phyloP scores from a whole-genome alignment of 768 basidiomycete species.

The Austroboletus eburneus region DNA sequence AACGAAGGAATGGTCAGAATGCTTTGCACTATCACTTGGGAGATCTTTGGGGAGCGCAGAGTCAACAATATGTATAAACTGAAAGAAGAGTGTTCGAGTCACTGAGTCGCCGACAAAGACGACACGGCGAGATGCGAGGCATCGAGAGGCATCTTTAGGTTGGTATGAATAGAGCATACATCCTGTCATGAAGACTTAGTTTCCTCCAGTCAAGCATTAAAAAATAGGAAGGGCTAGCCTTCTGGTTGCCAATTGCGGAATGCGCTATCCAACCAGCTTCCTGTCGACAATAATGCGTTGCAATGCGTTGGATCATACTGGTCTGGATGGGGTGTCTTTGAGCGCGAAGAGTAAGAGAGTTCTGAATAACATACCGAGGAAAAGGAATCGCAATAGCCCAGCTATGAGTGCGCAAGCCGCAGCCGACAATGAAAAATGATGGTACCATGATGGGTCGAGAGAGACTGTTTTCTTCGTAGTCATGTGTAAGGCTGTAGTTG shows the following conservation, averaged over 20 bases:
- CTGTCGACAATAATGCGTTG: constrained; percentile 60
- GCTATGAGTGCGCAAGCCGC: constrained; percentile 38
- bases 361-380: constrained; percentile 39
- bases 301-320: constrained; percentile 72
- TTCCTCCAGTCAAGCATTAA: constrained; percentile 1
- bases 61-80: constrained; percentile 61
- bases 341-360: constrained; percentile 4
- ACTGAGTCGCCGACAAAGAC: constrained; percentile 86
- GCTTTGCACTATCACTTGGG: constrained; percentile 58
- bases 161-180: constrained; percentile 76
- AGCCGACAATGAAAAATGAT: constrained; percentile 40
- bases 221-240: constrained; percentile 45
- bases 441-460: constrained; percentile 48
- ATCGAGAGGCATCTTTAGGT: constrained; percentile 47
- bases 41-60: constrained; percentile 48
- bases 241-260: constrained; percentile 84
- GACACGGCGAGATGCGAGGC: constrained; percentile 55
- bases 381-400: constrained; percentile 40
- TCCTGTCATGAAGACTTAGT: constrained; percentile 40
- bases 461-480: constrained; percentile 27
- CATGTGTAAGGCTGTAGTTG: constrained; percentile 13
- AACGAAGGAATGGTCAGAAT: constrained; percentile 54
- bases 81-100: constrained; percentile 75
- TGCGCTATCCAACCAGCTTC: constrained; percentile 71
- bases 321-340: constrained; percentile 40